Base-by-base conservation (phyloP, 345 rosid genomes). In the Durio zibethinus region DNA sequence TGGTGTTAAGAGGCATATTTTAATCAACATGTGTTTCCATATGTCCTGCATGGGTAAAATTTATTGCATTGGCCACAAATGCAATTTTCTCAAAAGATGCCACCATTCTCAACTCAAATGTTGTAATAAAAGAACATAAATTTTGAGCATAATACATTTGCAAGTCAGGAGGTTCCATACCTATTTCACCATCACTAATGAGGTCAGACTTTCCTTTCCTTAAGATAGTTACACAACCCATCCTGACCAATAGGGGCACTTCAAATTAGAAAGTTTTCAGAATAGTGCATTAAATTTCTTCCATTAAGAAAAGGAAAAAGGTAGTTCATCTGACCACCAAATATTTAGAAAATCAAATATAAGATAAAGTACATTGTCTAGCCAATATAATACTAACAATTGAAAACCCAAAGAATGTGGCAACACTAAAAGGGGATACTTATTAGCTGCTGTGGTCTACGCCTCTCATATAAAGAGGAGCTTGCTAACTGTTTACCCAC, bases 141-240 rank as follows among this genome's bases (percentile, higher is more conserved):
- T 66, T 66, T 40, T n/a, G 23, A 42, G 21, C n/a, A 68, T 43
- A 68, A 68, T 21, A 43, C 21, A 45, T 68, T 8, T 25, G 35
- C n/a, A 10, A 43, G 73, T 25, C 53, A 23, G 42, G 25, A 18
- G 68, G 25, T 74, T 68, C 71, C 83, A 25, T 85, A 96, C 99
- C 97, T 84, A 50, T 78, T 79, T 90, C 85, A 15, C 99, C 96
- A 38, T 93, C 90, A 74, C 91, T 91, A 69, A 96, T 83, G 79
- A 93, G 89, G 82, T 96, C 98, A 78, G 89, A 82, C 70, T 86
- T 93, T 48, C 99, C 98, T 89, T 96, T 96, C 86, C 84, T 83
- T 59, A 91, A 82, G 85, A 96, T 85, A 61, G 98, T 93, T 20
- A 92, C 89, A n/a, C 94, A 89, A 64, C 98, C 99, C 31, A 96